Conservation (phyloP, 805 yeast genomes). For the Myxozyma mucilagina region DNA sequence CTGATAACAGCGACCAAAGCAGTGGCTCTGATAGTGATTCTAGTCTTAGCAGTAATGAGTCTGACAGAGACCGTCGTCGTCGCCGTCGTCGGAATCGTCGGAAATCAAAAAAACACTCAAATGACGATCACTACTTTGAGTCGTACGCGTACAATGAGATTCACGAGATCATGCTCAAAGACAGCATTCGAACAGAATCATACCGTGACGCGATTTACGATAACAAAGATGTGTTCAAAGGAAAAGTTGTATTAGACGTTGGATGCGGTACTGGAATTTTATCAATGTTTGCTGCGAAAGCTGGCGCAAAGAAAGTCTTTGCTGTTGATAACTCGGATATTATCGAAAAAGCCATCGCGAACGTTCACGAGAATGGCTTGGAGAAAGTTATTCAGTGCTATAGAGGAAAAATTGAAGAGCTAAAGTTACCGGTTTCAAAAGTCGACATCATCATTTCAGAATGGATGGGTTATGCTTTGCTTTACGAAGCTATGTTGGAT, state of each 20-base stretch:
- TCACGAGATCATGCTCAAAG: slow-evolving; percentile 99
- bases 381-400: slow-evolving; percentile 81
- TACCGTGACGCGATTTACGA: slow-evolving; percentile 90
- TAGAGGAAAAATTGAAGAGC: slow-evolving; percentile 93
- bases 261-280: slow-evolving; percentile 99
- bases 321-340: slow-evolving; percentile 97
- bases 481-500: slow-evolving; percentile 97
- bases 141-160: slow-evolving; percentile 97
- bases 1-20: not conserved
- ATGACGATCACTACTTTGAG: slow-evolving; percentile 74
- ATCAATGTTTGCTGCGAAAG: slow-evolving; percentile 96
- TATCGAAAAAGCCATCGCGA: slow-evolving; percentile 92
- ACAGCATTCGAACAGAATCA: slow-evolving; percentile 84
- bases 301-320: slow-evolving; percentile 98
- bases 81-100: not conserved
- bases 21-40: slow-evolving; percentile 2
- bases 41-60: not conserved
- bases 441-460: slow-evolving; percentile 96
- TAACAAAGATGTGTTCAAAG: slow-evolving; percentile 86
- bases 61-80: not conserved
- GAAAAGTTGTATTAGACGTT: slow-evolving; percentile 91
- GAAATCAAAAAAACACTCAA: not conserved
- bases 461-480: slow-evolving; percentile 98
- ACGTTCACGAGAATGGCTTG: slow-evolving; percentile 80
- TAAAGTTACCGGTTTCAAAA: slow-evolving; percentile 72